Conservation (phyloP, 805 yeast species). For the Vanderwaltozyma verrucispora region DNA sequence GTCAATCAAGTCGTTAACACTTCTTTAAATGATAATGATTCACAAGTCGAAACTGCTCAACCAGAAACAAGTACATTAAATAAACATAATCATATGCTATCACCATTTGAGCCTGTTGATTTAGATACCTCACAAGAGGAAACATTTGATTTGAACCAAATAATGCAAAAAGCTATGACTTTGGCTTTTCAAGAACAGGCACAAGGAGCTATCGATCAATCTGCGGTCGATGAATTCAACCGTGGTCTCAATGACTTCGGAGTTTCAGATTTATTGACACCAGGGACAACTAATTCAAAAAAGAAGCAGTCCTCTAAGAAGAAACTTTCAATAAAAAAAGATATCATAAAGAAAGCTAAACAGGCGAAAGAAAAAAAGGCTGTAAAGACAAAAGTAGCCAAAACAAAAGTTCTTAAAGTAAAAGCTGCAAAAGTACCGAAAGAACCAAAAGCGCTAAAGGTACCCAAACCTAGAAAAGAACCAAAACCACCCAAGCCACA, state of each 20-base stretch:
- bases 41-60: not conserved
- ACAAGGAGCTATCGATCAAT: slow-evolving; percentile 10
- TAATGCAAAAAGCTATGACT: slow-evolving; percentile 65
- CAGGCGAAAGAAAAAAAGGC: not conserved
- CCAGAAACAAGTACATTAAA: not conserved
- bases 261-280: slow-evolving; percentile 10
- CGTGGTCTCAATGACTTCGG: slow-evolving; percentile 17
- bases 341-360: not conserved
- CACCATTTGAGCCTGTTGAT: not conserved
- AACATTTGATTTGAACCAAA: slow-evolving; percentile 57
- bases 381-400: not conserved
- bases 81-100: too few species aligned
- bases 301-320: slow-evolving; percentile 2
- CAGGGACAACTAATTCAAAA: slow-evolving; percentile 11
- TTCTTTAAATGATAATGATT: slow-evolving; percentile 6
- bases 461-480: not conserved
- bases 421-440: not conserved
- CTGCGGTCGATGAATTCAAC: slow-evolving; percentile 22
- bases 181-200: slow-evolving; percentile 55
- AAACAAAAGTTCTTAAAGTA: slow-evolving; percentile 1
- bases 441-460: not conserved
- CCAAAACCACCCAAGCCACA: slow-evolving; percentile 9
- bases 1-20: slow-evolving; percentile 45
- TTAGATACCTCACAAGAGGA: slow-evolving; percentile 24
- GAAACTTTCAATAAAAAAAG: slow-evolving; percentile 1